Base-by-base conservation (phyloP, 169 alveolate species). In the Toxoplasma gondii region DNA sequence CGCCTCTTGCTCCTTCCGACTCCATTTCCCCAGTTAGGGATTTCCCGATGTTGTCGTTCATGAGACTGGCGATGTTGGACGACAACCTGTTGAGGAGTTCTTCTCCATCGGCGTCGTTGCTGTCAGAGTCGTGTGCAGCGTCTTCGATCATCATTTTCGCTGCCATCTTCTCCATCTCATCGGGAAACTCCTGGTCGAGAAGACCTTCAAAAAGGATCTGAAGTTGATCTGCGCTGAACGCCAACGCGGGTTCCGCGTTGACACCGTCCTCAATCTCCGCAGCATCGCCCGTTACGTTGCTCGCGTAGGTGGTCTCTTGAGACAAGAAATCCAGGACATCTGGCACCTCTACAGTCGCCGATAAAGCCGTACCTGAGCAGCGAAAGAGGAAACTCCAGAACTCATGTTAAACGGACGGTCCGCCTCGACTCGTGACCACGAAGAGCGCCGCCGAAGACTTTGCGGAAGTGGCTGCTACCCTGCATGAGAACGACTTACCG, bases 91-190 rank as follows among this genome's bases (percentile, higher is more conserved):
- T n/a, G 27, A 36, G 22, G 24, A 74, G 45, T 24, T 74, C 84
- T 34, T 74, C 84, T 19, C 44, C 84, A 34, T 38, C 84, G 22
- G 84, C 84, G 78, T 64, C 78, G 27, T 64, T 64, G 36, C 78
- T 29, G n/a, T 64, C 78, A 64, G 78, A 19, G 78, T 64, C 34
- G 29, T 64, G 78, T n/a, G 84, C 84, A 38, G 49, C 45, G 22
- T 74, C 84, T n/a, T 74, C 84, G 49, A 74, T 38, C 45, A 74
- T 74, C 27, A 22, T 22, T n/a, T 38, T n/a, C 45, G 84, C 84
- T 38, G 84, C 84, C 49, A n/a, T n/a, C 84, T 38, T n/a, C 44
- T 74, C 84, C 49, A 36, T 16, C 45, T 74, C 84, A 74, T 74
- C 84, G 44, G 84, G 84, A 34, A 74, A 74, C 34, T 74, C 84